Base-by-base conservation (phyloP, 768 basidiomycete species). In the Tylopilus subfusipes region DNA sequence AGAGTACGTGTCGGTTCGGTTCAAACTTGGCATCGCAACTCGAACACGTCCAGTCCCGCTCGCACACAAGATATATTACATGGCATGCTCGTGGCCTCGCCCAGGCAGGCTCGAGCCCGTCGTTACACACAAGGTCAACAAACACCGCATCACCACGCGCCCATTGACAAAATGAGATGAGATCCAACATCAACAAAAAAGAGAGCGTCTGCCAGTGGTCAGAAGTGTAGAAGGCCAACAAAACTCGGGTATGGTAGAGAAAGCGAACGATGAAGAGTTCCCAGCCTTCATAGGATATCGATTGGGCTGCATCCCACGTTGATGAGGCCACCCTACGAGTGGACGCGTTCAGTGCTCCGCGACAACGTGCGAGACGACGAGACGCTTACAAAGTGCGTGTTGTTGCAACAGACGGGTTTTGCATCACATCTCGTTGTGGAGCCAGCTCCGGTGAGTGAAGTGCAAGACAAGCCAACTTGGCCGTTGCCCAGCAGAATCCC, bases 261-360 rank as follows among this genome's bases (percentile, higher is more conserved):
- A 63, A 67, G 66, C 62, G 44, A 46, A 38, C 36, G 36, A n/a
- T 38, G 42, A 61, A 24, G 34, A 19, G 48, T 46, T 7, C 49
- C 57, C n/a, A 45, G 47, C 50, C 56, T 30, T 45, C 40, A 55
- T n/a, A 38, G 36, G 13, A 54, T n/a, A 7, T 29, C 21, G 12
- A 61, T 13, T 11, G 68, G 58, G 22, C 45, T 55, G 39, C 68
- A 69, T 48, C 63, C 62, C 44, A 69, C 25, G 43, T 69, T 69
- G 29, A 70, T 40, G 43, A 70, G 25, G 45, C 68, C 68, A 6
- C 48, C 43, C 59, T 70, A 34, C 42, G 39, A 40, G 19, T 1
- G 2, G 27, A 16, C 22, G n/a, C 4, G 31, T 42, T n/a, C 11
- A 24, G 5, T 5, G 1, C 5, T 21, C 11, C 18, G 29, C 27